Conservation (phyloP, 768 basidiomycete genomes). For the Lactarius indigo region DNA sequence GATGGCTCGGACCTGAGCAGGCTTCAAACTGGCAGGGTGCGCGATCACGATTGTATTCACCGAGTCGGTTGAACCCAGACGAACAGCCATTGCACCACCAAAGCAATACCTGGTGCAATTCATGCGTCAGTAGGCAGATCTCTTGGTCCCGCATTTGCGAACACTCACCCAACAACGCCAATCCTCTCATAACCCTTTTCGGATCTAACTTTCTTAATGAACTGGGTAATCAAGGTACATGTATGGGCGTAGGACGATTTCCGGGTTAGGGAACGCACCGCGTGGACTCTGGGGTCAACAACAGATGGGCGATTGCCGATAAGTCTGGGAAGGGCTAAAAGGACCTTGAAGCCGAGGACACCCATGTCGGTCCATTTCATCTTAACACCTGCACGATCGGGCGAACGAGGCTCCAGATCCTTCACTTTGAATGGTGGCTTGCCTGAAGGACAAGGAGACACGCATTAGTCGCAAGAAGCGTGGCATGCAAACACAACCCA, state of each 20-base stretch:
- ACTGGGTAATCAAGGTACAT: slow-evolving; percentile 29
- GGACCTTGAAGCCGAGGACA: slow-evolving; percentile 23
- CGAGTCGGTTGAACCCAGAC: slow-evolving; percentile 32
- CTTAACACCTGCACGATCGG: slow-evolving; percentile 32
- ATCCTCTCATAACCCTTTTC: slow-evolving; percentile 40
- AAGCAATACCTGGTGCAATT: slow-evolving; percentile 36
- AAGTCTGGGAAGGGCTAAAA: slow-evolving; percentile 28
- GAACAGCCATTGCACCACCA: slow-evolving; percentile 34
- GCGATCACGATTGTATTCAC: slow-evolving; percentile 40
- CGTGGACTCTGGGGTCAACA: slow-evolving; percentile 29
- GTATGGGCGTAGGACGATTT: neutral
- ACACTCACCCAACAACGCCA: slow-evolving; percentile 41
- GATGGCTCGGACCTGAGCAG: slow-evolving; percentile 37
- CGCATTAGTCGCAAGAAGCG: neutral
- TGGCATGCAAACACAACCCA: slow-evolving; percentile 25
- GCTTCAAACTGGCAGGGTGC: slow-evolving; percentile 38
- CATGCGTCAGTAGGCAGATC: neutral
- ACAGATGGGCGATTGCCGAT: slow-evolving; percentile 30
- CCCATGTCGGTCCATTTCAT: slow-evolving; percentile 25
- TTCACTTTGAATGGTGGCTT: slow-evolving; percentile 30
- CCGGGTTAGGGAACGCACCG: slow-evolving; percentile 24
- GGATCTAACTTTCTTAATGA: slow-evolving; percentile 37
- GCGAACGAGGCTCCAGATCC: slow-evolving; percentile 31
- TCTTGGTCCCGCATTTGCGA: neutral
- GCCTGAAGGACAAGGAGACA: slow-evolving; percentile 25